phyloP scores from a whole-genome alignment of 768 basidiomycete species.

The Xerocomus potaroensis region DNA sequence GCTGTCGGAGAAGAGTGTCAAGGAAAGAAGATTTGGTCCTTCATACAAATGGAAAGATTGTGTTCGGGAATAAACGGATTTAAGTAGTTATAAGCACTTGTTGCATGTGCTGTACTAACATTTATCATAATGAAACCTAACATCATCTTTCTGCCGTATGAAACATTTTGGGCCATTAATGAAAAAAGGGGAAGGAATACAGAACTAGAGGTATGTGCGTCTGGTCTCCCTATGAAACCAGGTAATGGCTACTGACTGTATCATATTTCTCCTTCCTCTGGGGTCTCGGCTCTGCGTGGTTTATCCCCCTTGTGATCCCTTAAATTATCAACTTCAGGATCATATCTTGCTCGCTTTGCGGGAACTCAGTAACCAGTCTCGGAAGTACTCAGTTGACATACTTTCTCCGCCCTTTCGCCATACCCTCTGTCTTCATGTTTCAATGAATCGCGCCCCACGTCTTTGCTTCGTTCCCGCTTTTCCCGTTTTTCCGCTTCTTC shows the following conservation, averaged over 20 bases:
- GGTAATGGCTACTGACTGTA: not conserved
- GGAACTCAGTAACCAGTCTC: constrained; percentile 11
- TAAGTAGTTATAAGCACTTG: too few relatives aligned
- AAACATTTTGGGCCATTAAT: too few relatives aligned
- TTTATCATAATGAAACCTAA: too few relatives aligned
- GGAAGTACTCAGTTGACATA: constrained; percentile 23
- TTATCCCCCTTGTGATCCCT: constrained; percentile 39
- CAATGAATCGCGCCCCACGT: constrained; percentile 31
- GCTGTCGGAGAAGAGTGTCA: too few relatives aligned
- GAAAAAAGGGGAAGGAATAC: not conserved
- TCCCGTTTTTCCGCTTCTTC: constrained; percentile 38
- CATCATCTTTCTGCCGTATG: too few relatives aligned
- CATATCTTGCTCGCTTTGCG: constrained; percentile 50
- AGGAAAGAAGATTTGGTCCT: too few relatives aligned
- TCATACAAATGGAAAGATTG: too few relatives aligned
- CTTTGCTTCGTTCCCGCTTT: constrained; percentile 48
- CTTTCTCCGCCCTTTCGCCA: constrained; percentile 66
- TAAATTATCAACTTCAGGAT: constrained; percentile 41
- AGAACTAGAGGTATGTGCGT: constrained; percentile 7
- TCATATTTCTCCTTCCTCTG: constrained; percentile 87
- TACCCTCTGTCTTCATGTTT: constrained; percentile 44
- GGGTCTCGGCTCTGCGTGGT: constrained; percentile 61
- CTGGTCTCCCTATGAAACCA: not conserved
- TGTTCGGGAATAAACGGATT: too few relatives aligned
- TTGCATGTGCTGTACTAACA: too few relatives aligned